Evolutionary conservation across 371 early-diverging fungal species (phyloP).

Genomic region (Chytridium lagenaria): DNA sequence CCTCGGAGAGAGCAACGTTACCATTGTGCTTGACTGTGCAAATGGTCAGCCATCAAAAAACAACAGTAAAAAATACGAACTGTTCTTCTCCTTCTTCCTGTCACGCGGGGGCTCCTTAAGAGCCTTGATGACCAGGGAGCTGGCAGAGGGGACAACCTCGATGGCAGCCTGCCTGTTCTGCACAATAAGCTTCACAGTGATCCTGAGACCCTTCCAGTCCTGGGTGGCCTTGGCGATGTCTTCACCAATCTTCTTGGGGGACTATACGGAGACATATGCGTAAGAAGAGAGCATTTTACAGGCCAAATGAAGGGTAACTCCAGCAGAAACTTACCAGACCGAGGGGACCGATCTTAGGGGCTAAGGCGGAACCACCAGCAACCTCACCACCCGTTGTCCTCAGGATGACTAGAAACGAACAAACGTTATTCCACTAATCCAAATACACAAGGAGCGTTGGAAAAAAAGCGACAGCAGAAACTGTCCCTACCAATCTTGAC

Average conservation of each 20-base stretch:
- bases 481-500: conserved; percentile 75
- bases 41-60: background rate
- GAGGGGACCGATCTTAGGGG: conserved; percentile 99
- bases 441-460: background rate
- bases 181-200: conserved; percentile 98
- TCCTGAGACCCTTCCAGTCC: conserved; percentile 98
- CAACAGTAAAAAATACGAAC: conserved; percentile 42
- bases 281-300: background rate
- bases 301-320: background rate
- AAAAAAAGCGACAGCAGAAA: background rate
- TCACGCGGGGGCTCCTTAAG: conserved; percentile 99
- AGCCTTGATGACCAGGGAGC: conserved; percentile 98
- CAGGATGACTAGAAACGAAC: conserved; percentile 73
- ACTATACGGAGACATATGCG: too few relatives aligned
- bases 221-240: conserved; percentile 99
- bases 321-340: conserved; percentile 74
- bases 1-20: conserved; percentile 88
- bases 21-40: conserved; percentile 86
- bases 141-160: conserved; percentile 97
- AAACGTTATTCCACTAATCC: background rate
- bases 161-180: conserved; percentile 99
- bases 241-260: conserved; percentile 99
- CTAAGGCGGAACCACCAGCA: conserved; percentile 97
- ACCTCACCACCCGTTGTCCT: conserved; percentile 99
- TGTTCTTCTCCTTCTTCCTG: conserved; percentile 99